Percentiles rank a stretch among this genome's conserved stretches.
phyloP scores from a whole-genome alignment of 73 alveolate genomes.

The Diophrys sp. region DNA sequence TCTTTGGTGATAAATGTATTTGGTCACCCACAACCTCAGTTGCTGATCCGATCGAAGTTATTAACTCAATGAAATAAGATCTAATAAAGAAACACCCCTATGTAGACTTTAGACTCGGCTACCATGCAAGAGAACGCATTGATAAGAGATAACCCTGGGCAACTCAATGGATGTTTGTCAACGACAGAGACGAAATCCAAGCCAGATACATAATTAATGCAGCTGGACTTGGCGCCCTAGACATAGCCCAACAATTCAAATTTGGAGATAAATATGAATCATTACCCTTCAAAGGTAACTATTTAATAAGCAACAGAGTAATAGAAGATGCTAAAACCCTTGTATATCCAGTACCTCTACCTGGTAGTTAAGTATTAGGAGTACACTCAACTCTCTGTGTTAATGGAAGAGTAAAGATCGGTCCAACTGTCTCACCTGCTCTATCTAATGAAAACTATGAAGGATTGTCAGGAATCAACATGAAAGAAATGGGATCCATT shows the following conservation, averaged over 20 bases:
- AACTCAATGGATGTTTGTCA: background rate
- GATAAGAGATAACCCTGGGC: background rate
- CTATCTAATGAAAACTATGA: slow-evolving; percentile 72
- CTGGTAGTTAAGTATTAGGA: slow-evolving; percentile 71
- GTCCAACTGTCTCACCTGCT: slow-evolving; percentile 89
- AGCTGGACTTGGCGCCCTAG: slow-evolving; percentile 73
- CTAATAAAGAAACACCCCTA: slow-evolving; percentile 15
- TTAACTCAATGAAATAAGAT: slow-evolving; percentile 31
- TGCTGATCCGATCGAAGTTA: slow-evolving; percentile 65
- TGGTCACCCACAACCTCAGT: slow-evolving; percentile 83
- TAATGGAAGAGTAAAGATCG: slow-evolving; percentile 72
- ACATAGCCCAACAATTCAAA: slow-evolving; percentile 69
- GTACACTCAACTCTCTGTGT: slow-evolving; percentile 77
- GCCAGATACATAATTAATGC: slow-evolving; percentile 63
- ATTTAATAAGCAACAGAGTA: slow-evolving; percentile 59
- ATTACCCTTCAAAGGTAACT: slow-evolving; percentile 81
- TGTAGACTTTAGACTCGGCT: slow-evolving; percentile 9
- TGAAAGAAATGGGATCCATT: slow-evolving; percentile 40
- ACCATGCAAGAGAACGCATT: background rate
- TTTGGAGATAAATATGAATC: slow-evolving; percentile 60
- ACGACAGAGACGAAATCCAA: background rate
- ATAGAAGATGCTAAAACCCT: slow-evolving; percentile 62
- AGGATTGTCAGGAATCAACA: slow-evolving; percentile 40
- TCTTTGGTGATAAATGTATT: slow-evolving; percentile 53
- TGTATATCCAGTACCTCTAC: slow-evolving; percentile 78